Conservation (phyloP, 352 stramenopile genomes). For the Pythium rhizo-oryzae region DNA sequence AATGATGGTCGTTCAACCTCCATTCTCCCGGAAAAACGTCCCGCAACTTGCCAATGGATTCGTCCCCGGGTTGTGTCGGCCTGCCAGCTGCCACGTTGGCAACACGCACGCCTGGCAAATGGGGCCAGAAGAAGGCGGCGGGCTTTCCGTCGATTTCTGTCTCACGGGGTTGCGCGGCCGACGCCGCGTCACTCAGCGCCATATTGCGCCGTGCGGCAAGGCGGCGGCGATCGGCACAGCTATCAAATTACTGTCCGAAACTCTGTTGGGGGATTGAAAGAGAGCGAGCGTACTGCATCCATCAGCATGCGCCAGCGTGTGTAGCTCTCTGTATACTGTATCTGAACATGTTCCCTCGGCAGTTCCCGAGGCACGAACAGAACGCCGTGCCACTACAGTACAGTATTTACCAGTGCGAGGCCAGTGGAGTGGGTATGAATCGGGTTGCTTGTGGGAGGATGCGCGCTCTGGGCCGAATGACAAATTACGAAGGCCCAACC, state of each 20-base stretch:
- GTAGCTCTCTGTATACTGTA: not conserved
- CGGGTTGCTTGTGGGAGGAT: not conserved
- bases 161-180: not conserved
- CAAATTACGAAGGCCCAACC: not conserved
- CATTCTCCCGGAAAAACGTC: conserved; percentile 10
- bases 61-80: too few relatives aligned
- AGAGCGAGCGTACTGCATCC: not conserved
- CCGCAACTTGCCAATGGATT: not conserved
- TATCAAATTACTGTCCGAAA: too few relatives aligned
- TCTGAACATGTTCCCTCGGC: not conserved
- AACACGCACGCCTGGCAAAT: conserved; percentile 18
- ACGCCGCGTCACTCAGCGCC: not conserved
- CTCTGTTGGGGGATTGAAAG: too few relatives aligned
- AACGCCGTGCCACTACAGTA: too few relatives aligned
- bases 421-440: not conserved
- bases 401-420: too few relatives aligned
- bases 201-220: not conserved
- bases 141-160: conserved; percentile 13
- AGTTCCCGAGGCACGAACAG: too few relatives aligned
- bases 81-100: conserved; percentile 14
- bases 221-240: too few relatives aligned
- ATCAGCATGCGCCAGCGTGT: not conserved
- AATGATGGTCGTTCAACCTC: conserved; percentile 6
- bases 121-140: conserved; percentile 18
- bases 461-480: not conserved